These are phyloP conservation scores for Perkinsela sp. DNA, from an alignment of 208 protist genomes.

Conservation along the genomic window DNA sequence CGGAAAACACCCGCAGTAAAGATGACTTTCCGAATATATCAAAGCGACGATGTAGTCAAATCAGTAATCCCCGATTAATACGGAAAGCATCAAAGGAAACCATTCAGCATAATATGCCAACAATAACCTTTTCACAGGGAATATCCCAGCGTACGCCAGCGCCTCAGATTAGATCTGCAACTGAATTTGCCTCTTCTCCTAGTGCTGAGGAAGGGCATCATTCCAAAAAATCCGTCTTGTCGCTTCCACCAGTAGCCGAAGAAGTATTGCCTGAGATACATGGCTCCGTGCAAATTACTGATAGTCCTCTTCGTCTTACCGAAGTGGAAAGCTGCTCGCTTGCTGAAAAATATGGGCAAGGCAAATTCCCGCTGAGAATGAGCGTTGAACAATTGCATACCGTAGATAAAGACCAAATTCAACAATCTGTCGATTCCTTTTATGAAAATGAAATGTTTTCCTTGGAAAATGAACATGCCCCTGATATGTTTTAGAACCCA, in stretches of 20 bases:
- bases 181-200: background rate
- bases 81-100: too few species aligned
- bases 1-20: background rate
- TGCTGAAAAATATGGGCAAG: background rate
- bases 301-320: background rate
- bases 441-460: background rate
- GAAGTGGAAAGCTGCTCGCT: background rate
- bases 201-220: too few species aligned
- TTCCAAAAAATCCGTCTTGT: too few species aligned
- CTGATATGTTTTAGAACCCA: background rate
- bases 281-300: background rate
- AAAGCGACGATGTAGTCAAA: background rate
- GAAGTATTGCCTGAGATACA: too few species aligned
- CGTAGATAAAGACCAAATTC: background rate
- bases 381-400: background rate
- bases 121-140: too few species aligned
- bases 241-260: too few species aligned
- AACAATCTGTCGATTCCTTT: background rate
- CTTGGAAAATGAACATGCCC: background rate
- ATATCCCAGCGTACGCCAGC: too few species aligned
- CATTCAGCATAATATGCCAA: too few species aligned
- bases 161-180: too few species aligned
- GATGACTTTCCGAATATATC: background rate
- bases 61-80: background rate
- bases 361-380: background rate